Base-by-base conservation (phyloP, 106 monocot species). In the Dioscorea dumetorum region DNA sequence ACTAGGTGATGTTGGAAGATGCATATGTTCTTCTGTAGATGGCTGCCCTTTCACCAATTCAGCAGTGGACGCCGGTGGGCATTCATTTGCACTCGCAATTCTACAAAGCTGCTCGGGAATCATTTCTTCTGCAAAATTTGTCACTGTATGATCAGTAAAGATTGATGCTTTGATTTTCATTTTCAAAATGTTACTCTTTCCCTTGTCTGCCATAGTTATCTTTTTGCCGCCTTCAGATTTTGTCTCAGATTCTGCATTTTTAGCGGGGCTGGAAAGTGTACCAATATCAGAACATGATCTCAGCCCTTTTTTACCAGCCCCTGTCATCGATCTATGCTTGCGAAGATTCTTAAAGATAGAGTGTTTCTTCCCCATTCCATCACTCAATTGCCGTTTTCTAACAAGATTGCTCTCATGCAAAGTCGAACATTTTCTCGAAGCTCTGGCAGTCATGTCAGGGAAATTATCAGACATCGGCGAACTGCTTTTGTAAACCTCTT, bases 261-360 rank as follows among this genome's bases (percentile, higher is more conserved):
- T 56, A 32, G 21, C 41, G 20, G 15, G 61, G 16, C 51, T 64
- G 64, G 58, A 23, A 1, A 73, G 16, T 49, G 31, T 21, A 12
- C 62, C 12, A 9, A 24, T 20, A 70, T 61, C 9, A 41, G 66
- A 50, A 63, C n/a, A 3, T 57, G 21, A 17, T 19, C 31, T 41
- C 41, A 0, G 13, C 67, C 53, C 60, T 58, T 50, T 57, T 59
- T 65, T 82, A 33, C 67, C 22, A 58, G 35, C 58, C 54, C 68
- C 72, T 33, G 72, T 28, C 6, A 64, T 12, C 3, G 84, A 74
- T 75, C 82, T 73, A 12, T 61, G 62, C 70, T 82, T 88, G 53
- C 60, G 82, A 11, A 76, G 63, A 60, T 73, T 91, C 49, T 60
- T 80, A 28, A 68, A 71, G 28, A 60, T 60, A 16, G 62, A 22